Base-by-base conservation (phyloP, 345 rosid genomes). In the Gynandropsis gynandra region DNA sequence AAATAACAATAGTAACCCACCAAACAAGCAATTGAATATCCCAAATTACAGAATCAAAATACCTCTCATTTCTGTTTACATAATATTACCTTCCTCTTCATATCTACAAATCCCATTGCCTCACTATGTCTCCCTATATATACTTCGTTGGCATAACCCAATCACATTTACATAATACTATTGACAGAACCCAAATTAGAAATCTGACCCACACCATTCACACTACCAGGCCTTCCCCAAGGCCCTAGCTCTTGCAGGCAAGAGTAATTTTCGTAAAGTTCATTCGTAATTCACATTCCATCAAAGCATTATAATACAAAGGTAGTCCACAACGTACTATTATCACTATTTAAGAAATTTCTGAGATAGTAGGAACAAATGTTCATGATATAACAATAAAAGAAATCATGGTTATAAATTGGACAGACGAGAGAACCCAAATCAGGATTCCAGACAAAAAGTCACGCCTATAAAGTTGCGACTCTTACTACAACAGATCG, bases 211-310 rank as follows among this genome's bases (percentile, higher is more conserved):
- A 73, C 53, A 29, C 71, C 69, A 77, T 59, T 68, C 67, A 76
- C 52, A 72, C 78, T 64, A 68, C 67, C 65, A 74, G 75, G 80
- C 75, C 78, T 71, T 74, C 59, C n/a, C 71, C 77, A 75, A 69
- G 74, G 80, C 82, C 74, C 72, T 79, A 78, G 80, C 78, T 72
- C 74, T 77, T 82, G 81, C 58, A 80, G 79, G 76, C 76, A 82
- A 71, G 65, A 71, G 61, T 39, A 79, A 80, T 76, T 78, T 81
- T 76, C 68, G 59, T 56, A 63, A 59, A 50, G 70, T 66, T 71
- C 68, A 73, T 65, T 73, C 36, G 55, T 64, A 40, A 44, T 57
- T 64, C 48, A 72, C 59, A 62, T 50, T 63, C 47, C 57, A 61
- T 36, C 18, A n/a, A 7, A 43, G 24, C 24, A 36, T 19, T 43